Evolutionary conservation across 208 protist species (phyloP).

Genomic region (Acanthamoeba castellanii): DNA sequence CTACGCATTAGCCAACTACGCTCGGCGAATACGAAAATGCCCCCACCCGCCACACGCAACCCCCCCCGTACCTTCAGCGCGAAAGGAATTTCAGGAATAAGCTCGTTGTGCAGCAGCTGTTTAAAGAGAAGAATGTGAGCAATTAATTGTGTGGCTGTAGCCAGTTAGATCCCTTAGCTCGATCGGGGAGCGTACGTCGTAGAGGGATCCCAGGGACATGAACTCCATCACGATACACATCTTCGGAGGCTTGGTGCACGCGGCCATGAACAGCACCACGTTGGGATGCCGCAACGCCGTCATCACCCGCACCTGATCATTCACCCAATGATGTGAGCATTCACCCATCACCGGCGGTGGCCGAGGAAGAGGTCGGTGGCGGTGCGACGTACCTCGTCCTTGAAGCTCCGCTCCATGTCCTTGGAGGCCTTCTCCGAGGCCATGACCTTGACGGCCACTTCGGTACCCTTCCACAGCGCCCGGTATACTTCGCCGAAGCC

Average conservation of each 20-base stretch:
- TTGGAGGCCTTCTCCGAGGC: slow-evolving; percentile 12
- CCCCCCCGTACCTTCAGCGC: neutral
- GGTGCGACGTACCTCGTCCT: slow-evolving; percentile 39
- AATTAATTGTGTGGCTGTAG: too few relatives aligned
- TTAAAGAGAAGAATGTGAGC: neutral
- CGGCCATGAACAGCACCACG: slow-evolving; percentile 82
- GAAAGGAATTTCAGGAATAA: neutral
- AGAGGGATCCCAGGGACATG: slow-evolving; percentile 1
- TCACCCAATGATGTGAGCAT: neutral
- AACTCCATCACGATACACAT: slow-evolving; percentile 56
- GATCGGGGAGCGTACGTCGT: neutral
- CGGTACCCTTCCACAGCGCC: neutral
- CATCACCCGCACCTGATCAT: slow-evolving; percentile 58
- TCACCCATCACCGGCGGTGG: too few relatives aligned
- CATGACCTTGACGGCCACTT: slow-evolving; percentile 33
- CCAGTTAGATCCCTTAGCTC: too few relatives aligned
- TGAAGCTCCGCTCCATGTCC: slow-evolving; percentile 3
- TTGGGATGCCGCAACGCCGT: slow-evolving; percentile 79
- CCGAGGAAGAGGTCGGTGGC: too few relatives aligned
- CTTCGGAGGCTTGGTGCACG: slow-evolving; percentile 9
- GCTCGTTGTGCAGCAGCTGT: slow-evolving; percentile 14
- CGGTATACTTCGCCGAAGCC: neutral
- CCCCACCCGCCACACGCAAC: too few relatives aligned
- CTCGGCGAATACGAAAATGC: too few relatives aligned
- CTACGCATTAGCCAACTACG: neutral